Evolutionary conservation across 1,284 basidiomycete genomes (phyloP).

Genomic region (Leccinum fallax): DNA sequence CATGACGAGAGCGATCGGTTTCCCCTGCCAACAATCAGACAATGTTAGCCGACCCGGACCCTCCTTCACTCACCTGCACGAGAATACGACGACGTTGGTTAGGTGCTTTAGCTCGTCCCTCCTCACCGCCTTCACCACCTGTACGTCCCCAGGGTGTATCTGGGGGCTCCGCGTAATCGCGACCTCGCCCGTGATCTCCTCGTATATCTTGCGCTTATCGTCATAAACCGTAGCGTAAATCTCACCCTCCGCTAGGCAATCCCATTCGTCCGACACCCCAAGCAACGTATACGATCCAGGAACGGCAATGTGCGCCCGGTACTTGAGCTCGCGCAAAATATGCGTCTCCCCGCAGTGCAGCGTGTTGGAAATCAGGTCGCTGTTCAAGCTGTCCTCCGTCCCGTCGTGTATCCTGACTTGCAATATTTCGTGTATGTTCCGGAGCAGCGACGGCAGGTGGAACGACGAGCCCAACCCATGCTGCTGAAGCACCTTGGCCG

Average conservation of each 20-base stretch:
- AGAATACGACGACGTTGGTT: slow-evolving; percentile 43
- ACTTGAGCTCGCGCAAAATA: slow-evolving; percentile 53
- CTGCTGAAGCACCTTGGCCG: slow-evolving; percentile 39
- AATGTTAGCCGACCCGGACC: slow-evolving; percentile 8
- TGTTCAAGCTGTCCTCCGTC: slow-evolving; percentile 27
- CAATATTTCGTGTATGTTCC: slow-evolving; percentile 33
- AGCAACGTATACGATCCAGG: slow-evolving; percentile 49
- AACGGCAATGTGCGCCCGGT: slow-evolving; percentile 49
- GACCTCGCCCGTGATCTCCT: slow-evolving; percentile 41
- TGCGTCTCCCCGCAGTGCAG: slow-evolving; percentile 41
- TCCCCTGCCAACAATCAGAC: slow-evolving; percentile 33
- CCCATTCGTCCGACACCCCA: slow-evolving; percentile 51
- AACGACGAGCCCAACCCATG: slow-evolving; percentile 50
- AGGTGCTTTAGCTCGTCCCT: slow-evolving; percentile 38
- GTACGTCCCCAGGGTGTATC: slow-evolving; percentile 53
- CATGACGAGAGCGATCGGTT: slow-evolving; percentile 44
- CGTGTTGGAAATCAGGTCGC: slow-evolving; percentile 35
- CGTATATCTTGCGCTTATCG: slow-evolving; percentile 26
- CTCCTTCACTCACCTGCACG: slow-evolving; percentile 32
- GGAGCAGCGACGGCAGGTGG: slow-evolving; percentile 43
- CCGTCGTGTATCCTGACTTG: slow-evolving; percentile 27
- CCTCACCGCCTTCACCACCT: slow-evolving; percentile 46
- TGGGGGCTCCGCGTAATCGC: slow-evolving; percentile 54
- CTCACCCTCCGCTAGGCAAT: slow-evolving; percentile 43
- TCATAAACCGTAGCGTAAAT: slow-evolving; percentile 45